Conservation (phyloP, 495 filamentous ascomycete genomes). For the Talaromyces liani region DNA sequence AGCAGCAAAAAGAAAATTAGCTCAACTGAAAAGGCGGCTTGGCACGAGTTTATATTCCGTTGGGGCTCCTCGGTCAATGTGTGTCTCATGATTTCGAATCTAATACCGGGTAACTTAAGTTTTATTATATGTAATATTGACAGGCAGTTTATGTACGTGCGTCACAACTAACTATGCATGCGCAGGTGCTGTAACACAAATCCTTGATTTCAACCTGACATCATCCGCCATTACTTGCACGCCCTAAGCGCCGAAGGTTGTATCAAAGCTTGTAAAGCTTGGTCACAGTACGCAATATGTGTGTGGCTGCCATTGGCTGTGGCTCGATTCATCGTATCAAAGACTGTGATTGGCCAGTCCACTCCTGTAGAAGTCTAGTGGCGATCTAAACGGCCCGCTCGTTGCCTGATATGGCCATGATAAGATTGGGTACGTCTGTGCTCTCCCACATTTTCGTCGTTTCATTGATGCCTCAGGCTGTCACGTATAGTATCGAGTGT, state of each 20-base stretch:
- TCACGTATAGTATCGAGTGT: neutral
- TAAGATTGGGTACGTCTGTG: neutral
- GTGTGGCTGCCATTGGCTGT: neutral
- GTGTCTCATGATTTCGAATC: neutral
- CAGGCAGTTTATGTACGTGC: neutral
- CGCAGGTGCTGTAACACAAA: neutral
- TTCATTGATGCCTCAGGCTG: neutral
- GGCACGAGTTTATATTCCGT: neutral
- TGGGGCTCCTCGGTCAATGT: neutral
- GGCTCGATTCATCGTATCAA: neutral
- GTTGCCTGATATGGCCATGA: neutral
- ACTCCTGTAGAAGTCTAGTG: neutral
- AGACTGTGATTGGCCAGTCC: neutral
- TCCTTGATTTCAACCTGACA: neutral
- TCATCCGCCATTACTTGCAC: neutral
- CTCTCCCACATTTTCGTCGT: neutral
- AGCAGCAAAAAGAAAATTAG: neutral
- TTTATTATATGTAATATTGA: neutral
- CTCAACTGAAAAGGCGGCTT: neutral
- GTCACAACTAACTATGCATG: neutral
- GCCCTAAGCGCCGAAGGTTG: neutral
- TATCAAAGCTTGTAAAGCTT: neutral
- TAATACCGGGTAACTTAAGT: neutral
- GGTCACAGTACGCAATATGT: neutral
- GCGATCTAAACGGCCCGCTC: neutral